Conservation (phyloP, 2,329 filamentous ascomycete species). For the Paecilomyces fulvus region DNA sequence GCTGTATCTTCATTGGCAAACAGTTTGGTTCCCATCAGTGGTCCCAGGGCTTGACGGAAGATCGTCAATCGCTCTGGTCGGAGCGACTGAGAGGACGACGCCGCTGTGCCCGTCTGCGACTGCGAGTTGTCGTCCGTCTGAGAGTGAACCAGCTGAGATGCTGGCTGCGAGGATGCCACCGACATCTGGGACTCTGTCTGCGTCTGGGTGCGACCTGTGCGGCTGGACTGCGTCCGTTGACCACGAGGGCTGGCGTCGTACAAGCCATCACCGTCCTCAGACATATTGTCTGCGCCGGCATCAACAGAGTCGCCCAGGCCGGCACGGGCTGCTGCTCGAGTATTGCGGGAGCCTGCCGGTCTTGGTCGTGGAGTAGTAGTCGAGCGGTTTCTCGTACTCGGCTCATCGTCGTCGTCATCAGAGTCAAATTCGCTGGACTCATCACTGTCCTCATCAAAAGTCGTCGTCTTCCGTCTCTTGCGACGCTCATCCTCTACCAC, state of each 20-base stretch:
- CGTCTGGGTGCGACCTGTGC: constrained; percentile 32
- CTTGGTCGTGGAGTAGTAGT: constrained; percentile 25
- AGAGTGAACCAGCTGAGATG: constrained; percentile 58
- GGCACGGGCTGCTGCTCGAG: constrained; percentile 21
- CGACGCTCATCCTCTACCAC: constrained; percentile 69
- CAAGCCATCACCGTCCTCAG: constrained; percentile 44
- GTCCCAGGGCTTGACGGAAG: constrained; percentile 76
- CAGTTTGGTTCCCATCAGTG: constrained; percentile 70
- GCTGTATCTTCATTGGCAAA: constrained; percentile 76
- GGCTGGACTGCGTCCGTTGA: constrained; percentile 26
- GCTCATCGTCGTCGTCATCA: constrained; percentile 19
- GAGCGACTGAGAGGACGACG: constrained; percentile 32
- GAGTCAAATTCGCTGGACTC: constrained; percentile 39
- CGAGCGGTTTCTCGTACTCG: constrained; percentile 14
- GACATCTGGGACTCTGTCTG: constrained; percentile 50
- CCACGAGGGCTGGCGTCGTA: constrained; percentile 45
- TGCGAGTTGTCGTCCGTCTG: constrained; percentile 45
- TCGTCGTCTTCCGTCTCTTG: constrained; percentile 71
- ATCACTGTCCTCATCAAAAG: constrained; percentile 55
- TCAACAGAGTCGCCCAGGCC: neutral
- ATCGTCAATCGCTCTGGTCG: constrained; percentile 54
- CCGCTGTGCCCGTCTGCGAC: constrained; percentile 37
- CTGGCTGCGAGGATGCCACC: constrained; percentile 70
- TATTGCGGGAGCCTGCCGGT: constrained; percentile 20
- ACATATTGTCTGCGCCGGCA: constrained; percentile 46